Evolutionary conservation across 108 stramenopile genomes (phyloP).

Genomic region (Seminavis robusta): DNA sequence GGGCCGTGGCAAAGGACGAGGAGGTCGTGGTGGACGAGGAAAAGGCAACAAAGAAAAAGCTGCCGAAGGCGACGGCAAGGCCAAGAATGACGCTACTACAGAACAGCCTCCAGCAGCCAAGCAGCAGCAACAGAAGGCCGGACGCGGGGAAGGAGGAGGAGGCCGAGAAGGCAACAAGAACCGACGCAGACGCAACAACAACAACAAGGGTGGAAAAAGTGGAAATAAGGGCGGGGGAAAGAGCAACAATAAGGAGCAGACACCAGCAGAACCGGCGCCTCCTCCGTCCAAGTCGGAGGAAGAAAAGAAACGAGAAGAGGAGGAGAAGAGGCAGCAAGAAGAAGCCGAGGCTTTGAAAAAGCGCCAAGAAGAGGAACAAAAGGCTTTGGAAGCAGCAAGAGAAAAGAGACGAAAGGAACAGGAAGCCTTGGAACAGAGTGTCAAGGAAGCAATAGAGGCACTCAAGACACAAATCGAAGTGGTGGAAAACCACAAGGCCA

Average conservation of each 20-base stretch:
- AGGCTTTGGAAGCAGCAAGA: conserved; percentile 16
- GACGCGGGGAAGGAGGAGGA: not conserved
- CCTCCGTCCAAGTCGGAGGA: conserved; percentile 4
- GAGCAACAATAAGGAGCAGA: not conserved
- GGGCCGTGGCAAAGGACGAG: not conserved
- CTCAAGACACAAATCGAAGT: conserved; percentile 21
- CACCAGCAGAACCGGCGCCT: conserved; percentile 2
- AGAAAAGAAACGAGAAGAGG: conserved; percentile 19
- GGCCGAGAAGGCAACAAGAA: not conserved
- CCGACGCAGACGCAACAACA: conserved; percentile 10
- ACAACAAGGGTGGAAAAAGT: not conserved
- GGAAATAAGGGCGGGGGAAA: conserved; percentile 4
- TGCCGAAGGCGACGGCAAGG: not conserved
- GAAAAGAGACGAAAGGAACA: conserved; percentile 12
- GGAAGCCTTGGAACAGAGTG: conserved; percentile 18
- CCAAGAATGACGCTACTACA: not conserved
- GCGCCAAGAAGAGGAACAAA: conserved; percentile 22
- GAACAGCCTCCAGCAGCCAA: not conserved
- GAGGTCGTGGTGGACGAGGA: conserved; percentile 5
- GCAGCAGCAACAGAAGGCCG: not conserved
- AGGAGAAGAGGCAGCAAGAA: conserved; percentile 20
- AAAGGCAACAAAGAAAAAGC: not conserved
- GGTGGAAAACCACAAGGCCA: conserved; percentile 9
- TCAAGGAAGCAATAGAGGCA: conserved; percentile 23
- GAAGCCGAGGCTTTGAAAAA: conserved; percentile 30